A percentile compares a stretch with the other conserved stretches of the same genome.
phyloP scores from a whole-genome alignment of 1,284 basidiomycete species.

The Trichosporon faecale region DNA sequence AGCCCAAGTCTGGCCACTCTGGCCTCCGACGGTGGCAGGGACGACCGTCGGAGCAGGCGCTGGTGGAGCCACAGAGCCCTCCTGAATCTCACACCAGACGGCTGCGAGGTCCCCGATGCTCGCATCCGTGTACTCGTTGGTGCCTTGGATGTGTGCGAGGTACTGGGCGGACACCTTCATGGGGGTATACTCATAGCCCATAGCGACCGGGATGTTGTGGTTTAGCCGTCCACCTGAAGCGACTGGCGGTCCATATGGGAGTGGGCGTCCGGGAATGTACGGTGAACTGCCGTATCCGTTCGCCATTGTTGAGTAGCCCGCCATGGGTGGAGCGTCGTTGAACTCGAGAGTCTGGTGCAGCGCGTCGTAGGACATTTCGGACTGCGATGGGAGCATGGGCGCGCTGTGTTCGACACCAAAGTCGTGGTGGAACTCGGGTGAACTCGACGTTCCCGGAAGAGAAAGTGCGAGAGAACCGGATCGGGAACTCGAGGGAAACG shows the following conservation, averaged over 20 bases:
- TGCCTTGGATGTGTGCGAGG: background rate
- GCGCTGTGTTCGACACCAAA: background rate
- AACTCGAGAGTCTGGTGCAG: background rate
- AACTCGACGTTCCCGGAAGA: background rate
- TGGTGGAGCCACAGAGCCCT: background rate
- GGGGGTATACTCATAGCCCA: background rate
- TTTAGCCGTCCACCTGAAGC: background rate
- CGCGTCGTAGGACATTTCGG: background rate
- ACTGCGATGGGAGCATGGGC: background rate
- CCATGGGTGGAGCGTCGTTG: background rate
- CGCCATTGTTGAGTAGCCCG: background rate
- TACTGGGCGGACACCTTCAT: conserved; percentile 3
- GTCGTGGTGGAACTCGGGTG: background rate
- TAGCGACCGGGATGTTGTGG: background rate
- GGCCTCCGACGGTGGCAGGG: background rate
- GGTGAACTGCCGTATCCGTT: background rate
- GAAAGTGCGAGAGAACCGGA: background rate
- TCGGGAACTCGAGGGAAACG: background rate
- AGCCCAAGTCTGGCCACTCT: background rate
- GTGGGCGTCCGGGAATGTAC: conserved; percentile 2
- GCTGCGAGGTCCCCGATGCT: background rate
- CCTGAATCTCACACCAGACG: background rate
- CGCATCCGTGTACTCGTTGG: background rate
- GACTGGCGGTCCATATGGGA: background rate
- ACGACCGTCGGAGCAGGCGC: background rate